A percentile compares a stretch with the other conserved stretches of the same genome.
Evolutionary conservation across 768 basidiomycete species (phyloP).

Genomic region (Vararia minispora): DNA sequence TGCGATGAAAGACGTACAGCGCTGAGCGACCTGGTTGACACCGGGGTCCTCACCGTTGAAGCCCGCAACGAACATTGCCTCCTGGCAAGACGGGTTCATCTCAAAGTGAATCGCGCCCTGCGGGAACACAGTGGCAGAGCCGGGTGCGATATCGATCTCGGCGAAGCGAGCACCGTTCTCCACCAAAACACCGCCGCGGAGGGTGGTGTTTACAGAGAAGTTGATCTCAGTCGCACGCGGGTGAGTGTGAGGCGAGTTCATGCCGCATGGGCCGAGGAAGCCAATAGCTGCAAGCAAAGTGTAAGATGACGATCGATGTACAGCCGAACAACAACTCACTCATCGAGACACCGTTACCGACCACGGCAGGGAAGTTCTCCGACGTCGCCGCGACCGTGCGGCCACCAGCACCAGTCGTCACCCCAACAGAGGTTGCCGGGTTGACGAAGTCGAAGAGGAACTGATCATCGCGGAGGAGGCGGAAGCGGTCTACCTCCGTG

Average conservation of each 20-base stretch:
- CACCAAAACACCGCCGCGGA: conserved; percentile 17
- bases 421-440: too few species aligned
- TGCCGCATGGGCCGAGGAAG: conserved; percentile 21
- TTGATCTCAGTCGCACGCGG: conserved; percentile 25
- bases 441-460: too few species aligned
- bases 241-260: conserved; percentile 27
- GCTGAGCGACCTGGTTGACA: conserved; percentile 16
- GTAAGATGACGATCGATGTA: neutral
- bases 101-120: too few species aligned
- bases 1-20: conserved; percentile 15
- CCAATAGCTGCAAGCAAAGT: conserved; percentile 12
- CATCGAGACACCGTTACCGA: conserved; percentile 15
- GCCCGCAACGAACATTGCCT: conserved; percentile 18
- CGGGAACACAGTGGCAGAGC: conserved; percentile 17
- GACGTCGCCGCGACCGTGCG: conserved; percentile 16
- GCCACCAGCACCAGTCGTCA: conserved; percentile 17
- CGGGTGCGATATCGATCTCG: conserved; percentile 15
- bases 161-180: conserved; percentile 22
- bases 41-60: conserved; percentile 21
- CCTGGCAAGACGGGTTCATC: conserved; percentile 18
- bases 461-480: too few species aligned
- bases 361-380: conserved; percentile 19
- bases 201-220: conserved; percentile 20
- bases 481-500: too few species aligned
- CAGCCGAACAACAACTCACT: neutral